phyloP scores from a whole-genome alignment of 192 early-diverging fungal species.

The Coemansia sp. region DNA sequence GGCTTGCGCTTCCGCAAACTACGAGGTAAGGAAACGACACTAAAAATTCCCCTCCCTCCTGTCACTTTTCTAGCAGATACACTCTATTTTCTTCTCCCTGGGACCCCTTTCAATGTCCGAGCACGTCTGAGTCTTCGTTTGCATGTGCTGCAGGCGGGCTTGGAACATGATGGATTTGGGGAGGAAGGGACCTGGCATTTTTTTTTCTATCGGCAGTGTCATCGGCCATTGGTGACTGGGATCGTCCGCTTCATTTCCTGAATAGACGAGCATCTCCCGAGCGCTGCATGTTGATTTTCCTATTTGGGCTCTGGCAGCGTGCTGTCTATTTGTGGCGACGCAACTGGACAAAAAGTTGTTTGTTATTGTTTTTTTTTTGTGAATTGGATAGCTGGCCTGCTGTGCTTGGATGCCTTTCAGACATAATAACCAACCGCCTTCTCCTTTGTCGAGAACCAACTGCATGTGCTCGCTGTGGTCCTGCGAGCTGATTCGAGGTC shows the following conservation, averaged over 20 bases:
- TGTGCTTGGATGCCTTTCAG: neutral
- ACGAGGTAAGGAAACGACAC: slow-evolving; percentile 32
- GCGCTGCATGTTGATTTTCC: slow-evolving; percentile 3
- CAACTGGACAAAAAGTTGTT: slow-evolving; percentile 6
- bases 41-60: neutral
- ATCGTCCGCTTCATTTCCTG: neutral
- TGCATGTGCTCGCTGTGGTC: neutral
- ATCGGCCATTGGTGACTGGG: neutral
- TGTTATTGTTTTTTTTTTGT: slow-evolving; percentile 24
- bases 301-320: neutral
- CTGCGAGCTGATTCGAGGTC: neutral
- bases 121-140: neutral
- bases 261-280: neutral
- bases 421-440: neutral
- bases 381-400: neutral
- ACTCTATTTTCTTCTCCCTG: neutral
- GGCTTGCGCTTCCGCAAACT: slow-evolving; percentile 46
- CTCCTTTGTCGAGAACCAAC: neutral
- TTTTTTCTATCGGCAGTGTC: neutral
- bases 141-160: neutral
- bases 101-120: neutral
- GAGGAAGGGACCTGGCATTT: neutral
- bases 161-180: slow-evolving; percentile 3
- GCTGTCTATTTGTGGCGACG: slow-evolving; percentile 25
- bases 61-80: neutral